Evolutionary conservation across 2,329 filamentous ascomycete species (phyloP), one percentile per base, ranked within the genome.

Genomic region (Aspergillus quadricinctus): DNA sequence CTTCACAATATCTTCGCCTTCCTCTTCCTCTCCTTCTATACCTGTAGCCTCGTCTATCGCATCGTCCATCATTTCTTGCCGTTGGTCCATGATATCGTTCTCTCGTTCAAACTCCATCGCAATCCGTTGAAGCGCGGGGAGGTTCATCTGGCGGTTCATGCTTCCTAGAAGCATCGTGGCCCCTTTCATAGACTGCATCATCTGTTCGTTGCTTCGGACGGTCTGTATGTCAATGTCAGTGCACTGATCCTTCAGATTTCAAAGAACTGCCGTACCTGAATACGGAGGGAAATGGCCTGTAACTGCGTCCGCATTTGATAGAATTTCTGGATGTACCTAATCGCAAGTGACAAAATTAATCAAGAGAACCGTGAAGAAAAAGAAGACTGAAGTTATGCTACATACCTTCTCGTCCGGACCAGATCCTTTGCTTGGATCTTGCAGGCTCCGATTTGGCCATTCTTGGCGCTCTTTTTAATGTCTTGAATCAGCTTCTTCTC

Each of bases 101-200:
- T 99, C 94, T 68, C 90, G 88, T 77, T 99, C 94, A 68, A 99
- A 99, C 70, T 99, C 94, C 92, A 97, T 96, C 21, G 94, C 93
- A 71, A 99, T 99, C 56, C 93, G 86, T 74, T 97, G 93, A 35
- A 99, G 80, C 19, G 92, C 92, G 0, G 94, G 94, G 2, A 99
- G 85, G 71, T 99, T 97, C 92, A 97, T 97, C 61, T 90, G 90
- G 62, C 89, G 84, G 75, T 99, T 99, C 94, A 99, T 99, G 78
- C 89, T 95, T 54, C 92, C 92, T 7, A 99, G 80, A 2, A 96
- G 87, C 75, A 88, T 87, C 1, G 94, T 97, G 4, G 94, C 94
- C 35, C 94, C 94, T 76, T 97, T 99, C 94, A 99, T 97, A 8
- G 92, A 94, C 75, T 96, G 91, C 92, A 97, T 97, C 94, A 99